A percentile compares a stretch with the other conserved stretches of the same genome.
Conservation (phyloP, 2,329 filamentous ascomycete genomes). For the Colletotrichum orchidophilum region DNA sequence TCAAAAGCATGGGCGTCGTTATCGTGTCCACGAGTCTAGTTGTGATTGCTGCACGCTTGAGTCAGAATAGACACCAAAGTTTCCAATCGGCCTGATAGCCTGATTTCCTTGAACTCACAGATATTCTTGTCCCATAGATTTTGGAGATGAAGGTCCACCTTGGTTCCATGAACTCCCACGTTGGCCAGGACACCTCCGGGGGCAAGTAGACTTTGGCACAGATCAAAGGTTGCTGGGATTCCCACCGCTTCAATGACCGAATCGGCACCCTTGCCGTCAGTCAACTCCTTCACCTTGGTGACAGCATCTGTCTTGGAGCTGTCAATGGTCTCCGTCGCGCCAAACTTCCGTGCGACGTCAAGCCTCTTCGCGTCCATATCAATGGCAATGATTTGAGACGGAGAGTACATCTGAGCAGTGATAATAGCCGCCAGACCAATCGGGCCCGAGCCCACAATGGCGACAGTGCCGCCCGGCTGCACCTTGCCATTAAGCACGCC, state of each 20-base stretch:
- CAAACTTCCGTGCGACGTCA: constrained; percentile 55
- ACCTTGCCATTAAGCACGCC: constrained; percentile 66
- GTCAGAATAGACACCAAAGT: not conserved
- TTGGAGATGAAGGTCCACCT: constrained; percentile 61
- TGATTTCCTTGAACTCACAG: constrained; percentile 43
- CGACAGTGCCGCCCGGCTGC: constrained; percentile 66
- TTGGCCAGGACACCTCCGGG: constrained; percentile 65
- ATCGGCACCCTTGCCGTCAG: constrained; percentile 63
- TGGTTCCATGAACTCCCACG: constrained; percentile 66
- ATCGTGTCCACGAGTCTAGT: constrained; percentile 57
- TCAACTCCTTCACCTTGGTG: constrained; percentile 52
- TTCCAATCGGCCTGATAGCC: not conserved
- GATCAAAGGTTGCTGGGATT: constrained; percentile 59
- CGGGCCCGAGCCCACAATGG: constrained; percentile 71
- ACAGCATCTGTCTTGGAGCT: constrained; percentile 46
- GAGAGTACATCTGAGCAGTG: constrained; percentile 57
- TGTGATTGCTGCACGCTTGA: constrained; percentile 48
- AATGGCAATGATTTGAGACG: constrained; percentile 59
- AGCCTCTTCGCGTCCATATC: constrained; percentile 60
- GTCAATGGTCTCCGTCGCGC: constrained; percentile 56
- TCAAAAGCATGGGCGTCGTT: constrained; percentile 59
- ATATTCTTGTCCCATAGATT: constrained; percentile 65
- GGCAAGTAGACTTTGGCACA: constrained; percentile 63
- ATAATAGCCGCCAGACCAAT: constrained; percentile 65
- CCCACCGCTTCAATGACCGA: constrained; percentile 68